Evolutionary conservation across 1,284 basidiomycete species (phyloP).

Genomic region (Ustilago tritici): DNA sequence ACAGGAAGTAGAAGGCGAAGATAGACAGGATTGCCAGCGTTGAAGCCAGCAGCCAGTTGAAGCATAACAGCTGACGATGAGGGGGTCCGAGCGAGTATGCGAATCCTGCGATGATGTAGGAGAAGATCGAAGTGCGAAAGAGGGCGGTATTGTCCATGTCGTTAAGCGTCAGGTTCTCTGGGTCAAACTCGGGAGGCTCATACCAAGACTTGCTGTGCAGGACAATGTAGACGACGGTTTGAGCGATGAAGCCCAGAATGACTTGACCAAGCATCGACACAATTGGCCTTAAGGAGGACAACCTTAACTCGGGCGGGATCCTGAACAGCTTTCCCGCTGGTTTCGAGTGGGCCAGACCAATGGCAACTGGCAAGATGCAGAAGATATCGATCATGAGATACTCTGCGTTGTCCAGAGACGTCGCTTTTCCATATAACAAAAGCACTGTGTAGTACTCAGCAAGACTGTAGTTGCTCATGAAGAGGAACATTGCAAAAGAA

Average conservation of each 20-base stretch:
- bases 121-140: slow-evolving; percentile 47
- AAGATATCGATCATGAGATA: slow-evolving; percentile 59
- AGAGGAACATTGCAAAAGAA: slow-evolving; percentile 45
- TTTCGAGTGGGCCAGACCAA: slow-evolving; percentile 43
- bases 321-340: slow-evolving; percentile 37
- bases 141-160: slow-evolving; percentile 53
- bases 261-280: slow-evolving; percentile 49
- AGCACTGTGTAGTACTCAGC: slow-evolving; percentile 57
- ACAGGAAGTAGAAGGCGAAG: slow-evolving; percentile 51
- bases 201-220: slow-evolving; percentile 42
- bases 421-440: slow-evolving; percentile 50
- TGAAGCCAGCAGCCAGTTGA: slow-evolving; percentile 42
- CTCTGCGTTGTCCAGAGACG: slow-evolving; percentile 55
- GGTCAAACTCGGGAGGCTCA: slow-evolving; percentile 40
- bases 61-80: slow-evolving; percentile 41
- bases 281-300: slow-evolving; percentile 39
- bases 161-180: slow-evolving; percentile 45
- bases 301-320: slow-evolving; percentile 29
- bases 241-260: slow-evolving; percentile 47
- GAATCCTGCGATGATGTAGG: slow-evolving; percentile 51
- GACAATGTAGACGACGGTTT: slow-evolving; percentile 42
- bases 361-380: slow-evolving; percentile 42
- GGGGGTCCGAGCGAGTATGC: slow-evolving; percentile 48
- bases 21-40: slow-evolving; percentile 37
- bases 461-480: slow-evolving; percentile 48